These are phyloP conservation scores for Rhododendron ovatum DNA, from an alignment of 148 eudicot species.

Conservation along the genomic window DNA sequence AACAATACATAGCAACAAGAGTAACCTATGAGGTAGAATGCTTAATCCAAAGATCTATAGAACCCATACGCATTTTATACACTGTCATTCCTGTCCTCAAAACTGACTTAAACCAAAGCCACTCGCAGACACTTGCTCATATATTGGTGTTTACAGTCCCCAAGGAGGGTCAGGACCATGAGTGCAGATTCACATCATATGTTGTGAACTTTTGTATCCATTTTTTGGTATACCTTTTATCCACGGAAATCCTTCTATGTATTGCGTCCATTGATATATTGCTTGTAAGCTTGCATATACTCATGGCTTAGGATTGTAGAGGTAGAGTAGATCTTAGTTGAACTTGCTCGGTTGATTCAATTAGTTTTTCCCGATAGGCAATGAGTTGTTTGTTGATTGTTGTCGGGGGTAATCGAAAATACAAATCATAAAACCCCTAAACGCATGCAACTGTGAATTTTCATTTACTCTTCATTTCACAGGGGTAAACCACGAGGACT, in stretches of 20 bases:
- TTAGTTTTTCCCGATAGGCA: not conserved
- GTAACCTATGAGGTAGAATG: not conserved
- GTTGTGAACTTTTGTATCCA: not conserved
- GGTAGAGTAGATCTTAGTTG: not conserved
- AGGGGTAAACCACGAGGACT: not conserved
- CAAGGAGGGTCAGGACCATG: not conserved
- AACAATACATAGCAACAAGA: not conserved
- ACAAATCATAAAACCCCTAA: not conserved
- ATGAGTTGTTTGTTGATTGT: not conserved
- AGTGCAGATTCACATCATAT: not conserved
- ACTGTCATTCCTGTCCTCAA: not conserved
- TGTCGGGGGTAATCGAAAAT: not conserved
- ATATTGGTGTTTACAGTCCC: not conserved
- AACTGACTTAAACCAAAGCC: not conserved
- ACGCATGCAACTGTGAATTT: not conserved
- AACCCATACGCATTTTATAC: not conserved
- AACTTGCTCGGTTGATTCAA: not conserved
- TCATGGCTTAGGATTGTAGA: not conserved
- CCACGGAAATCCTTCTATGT: not conserved
- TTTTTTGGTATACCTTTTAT: not conserved
- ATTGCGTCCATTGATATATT: not conserved
- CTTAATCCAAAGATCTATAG: not conserved
- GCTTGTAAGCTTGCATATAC: not conserved
- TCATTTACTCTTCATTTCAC: not conserved
- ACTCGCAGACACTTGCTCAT: not conserved